Evolutionary conservation across 2,329 filamentous ascomycete species (phyloP).

Genomic region (Ophiocordyceps camponoti-leonardi): DNA sequence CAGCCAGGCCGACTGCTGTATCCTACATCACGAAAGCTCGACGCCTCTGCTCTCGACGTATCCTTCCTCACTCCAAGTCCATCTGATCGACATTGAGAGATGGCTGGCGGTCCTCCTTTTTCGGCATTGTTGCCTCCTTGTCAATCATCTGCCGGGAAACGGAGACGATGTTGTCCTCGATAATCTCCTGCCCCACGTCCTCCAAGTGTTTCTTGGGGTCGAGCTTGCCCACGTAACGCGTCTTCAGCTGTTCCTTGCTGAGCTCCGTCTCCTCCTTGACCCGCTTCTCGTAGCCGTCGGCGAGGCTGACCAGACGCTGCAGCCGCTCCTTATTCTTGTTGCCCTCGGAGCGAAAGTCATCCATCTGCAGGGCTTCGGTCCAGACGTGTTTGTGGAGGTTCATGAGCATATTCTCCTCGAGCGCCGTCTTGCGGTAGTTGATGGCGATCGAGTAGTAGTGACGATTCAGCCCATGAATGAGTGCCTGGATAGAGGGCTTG

Average conservation of each 20-base stretch:
- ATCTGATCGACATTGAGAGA: slow-evolving; percentile 42
- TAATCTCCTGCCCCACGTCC: slow-evolving; percentile 87
- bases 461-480: slow-evolving; percentile 93
- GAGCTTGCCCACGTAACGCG: slow-evolving; percentile 94
- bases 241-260: slow-evolving; percentile 95
- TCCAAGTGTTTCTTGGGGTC: slow-evolving; percentile 99
- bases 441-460: slow-evolving; percentile 99
- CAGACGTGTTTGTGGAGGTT: slow-evolving; percentile 99
- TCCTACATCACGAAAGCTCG: neutral
- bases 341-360: slow-evolving; percentile 77
- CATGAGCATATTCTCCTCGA: slow-evolving; percentile 99
- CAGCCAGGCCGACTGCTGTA: neutral
- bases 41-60: slow-evolving; percentile 6
- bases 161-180: slow-evolving; percentile 98
- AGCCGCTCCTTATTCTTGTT: slow-evolving; percentile 75
- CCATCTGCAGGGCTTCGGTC: slow-evolving; percentile 96
- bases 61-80: slow-evolving; percentile 53
- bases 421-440: slow-evolving; percentile 90
- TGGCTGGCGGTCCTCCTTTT: slow-evolving; percentile 34
- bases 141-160: slow-evolving; percentile 99
- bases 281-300: slow-evolving; percentile 95
- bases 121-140: slow-evolving; percentile 89
- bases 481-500: slow-evolving; percentile 97
- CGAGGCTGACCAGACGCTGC: slow-evolving; percentile 71
- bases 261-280: slow-evolving; percentile 98